Evolutionary conservation across 306 rosid genomes (phyloP).

Genomic region (Bauhinia variegata): DNA sequence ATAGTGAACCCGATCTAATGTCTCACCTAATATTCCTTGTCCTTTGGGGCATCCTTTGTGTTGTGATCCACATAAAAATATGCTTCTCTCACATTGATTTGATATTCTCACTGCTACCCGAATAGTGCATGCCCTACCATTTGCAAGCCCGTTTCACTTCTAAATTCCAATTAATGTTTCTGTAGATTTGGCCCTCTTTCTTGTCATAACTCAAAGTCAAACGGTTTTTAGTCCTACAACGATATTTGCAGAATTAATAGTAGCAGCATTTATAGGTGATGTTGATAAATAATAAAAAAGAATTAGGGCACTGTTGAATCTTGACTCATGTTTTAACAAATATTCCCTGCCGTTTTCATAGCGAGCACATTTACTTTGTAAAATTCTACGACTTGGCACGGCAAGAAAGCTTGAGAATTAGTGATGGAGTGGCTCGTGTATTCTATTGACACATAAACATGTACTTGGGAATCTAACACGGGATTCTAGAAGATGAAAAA

Average conservation of each 20-base stretch:
- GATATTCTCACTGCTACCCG: slow-evolving; percentile 22
- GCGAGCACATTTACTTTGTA: slow-evolving; percentile 1
- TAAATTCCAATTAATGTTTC: not conserved
- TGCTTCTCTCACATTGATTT: not conserved
- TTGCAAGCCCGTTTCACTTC: slow-evolving; percentile 38
- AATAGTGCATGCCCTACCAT: slow-evolving; percentile 42
- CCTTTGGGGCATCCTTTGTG: slow-evolving; percentile 1
- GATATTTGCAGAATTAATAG: no score
- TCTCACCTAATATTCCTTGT: not conserved
- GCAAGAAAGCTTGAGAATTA: no score
- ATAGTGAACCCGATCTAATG: slow-evolving; percentile 31
- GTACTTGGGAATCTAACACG: no score
- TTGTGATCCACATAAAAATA: slow-evolving; percentile 11
- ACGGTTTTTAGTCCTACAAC: no score
- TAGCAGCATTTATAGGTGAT: no score
- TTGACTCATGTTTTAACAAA: not conserved
- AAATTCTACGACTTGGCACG: not conserved
- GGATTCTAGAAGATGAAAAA: no score
- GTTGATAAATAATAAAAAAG: no score
- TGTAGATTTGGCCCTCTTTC: slow-evolving; percentile 21
- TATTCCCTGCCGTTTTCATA: not conserved
- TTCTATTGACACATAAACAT: no score
- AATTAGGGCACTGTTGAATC: no score
- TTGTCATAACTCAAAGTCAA: no score
- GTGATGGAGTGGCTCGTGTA: no score